Conservation (phyloP, 2,329 filamentous ascomycete species). For the Colletotrichum salicis region DNA sequence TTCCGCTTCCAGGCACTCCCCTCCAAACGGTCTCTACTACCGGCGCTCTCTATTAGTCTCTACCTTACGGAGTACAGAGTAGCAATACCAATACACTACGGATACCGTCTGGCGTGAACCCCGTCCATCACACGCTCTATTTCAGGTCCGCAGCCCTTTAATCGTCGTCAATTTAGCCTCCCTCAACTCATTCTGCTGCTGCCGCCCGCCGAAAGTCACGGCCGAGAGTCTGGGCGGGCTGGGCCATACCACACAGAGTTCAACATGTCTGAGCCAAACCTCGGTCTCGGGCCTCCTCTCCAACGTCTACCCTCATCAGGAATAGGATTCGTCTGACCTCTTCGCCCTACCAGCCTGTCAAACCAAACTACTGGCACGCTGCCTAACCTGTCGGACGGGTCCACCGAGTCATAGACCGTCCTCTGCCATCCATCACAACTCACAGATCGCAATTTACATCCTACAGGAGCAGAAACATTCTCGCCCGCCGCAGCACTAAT, state of each 20-base stretch:
- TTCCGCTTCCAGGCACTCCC: constrained; percentile 6
- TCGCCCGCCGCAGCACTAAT: constrained; percentile 7
- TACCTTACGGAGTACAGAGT: too few relatives aligned
- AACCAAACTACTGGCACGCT: constrained; percentile 27
- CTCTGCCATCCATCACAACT: background rate
- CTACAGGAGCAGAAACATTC: constrained; percentile 25
- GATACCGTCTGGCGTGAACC: background rate
- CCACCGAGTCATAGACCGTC: constrained; percentile 22
- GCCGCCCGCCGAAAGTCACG: background rate
- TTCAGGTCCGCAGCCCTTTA: constrained; percentile 16
- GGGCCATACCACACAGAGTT: background rate
- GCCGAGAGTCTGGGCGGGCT: constrained; percentile 11
- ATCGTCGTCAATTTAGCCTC: background rate
- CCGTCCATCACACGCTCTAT: background rate
- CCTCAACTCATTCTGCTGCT: background rate
- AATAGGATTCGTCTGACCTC: constrained; percentile 33
- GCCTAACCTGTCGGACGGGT: constrained; percentile 31
- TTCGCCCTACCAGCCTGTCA: constrained; percentile 25
- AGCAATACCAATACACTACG: too few relatives aligned
- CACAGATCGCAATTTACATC: constrained; percentile 22
- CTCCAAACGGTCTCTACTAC: background rate
- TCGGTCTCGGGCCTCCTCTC: constrained; percentile 25
- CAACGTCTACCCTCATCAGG: constrained; percentile 10
- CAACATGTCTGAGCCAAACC: constrained; percentile 13
- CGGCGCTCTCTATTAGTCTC: too few relatives aligned